Conservation (phyloP, 805 yeast genomes). For the Starmerella kuoi region DNA sequence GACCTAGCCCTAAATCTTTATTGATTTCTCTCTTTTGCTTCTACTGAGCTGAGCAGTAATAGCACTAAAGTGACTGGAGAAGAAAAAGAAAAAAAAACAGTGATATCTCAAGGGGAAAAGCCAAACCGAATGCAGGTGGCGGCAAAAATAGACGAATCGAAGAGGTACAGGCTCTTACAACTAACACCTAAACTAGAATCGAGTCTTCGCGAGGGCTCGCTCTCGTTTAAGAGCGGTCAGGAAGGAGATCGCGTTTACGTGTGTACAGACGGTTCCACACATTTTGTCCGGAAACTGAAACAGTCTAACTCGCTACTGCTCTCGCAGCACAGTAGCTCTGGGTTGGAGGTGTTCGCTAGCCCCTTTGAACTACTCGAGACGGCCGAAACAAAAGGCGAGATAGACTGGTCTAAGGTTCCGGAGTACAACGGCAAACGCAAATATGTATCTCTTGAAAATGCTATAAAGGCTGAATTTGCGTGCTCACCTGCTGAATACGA, state of each 20-base stretch:
- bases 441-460: not conserved
- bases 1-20: no score
- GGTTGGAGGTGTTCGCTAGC: conserved; percentile 21
- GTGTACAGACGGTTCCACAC: conserved; percentile 19
- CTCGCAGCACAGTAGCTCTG: conserved; percentile 24
- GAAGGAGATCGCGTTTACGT: conserved; percentile 9
- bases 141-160: conserved; percentile 2
- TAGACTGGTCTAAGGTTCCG: conserved; percentile 23
- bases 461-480: not conserved
- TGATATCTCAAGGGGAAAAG: no score
- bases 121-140: conserved; percentile 5
- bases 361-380: conserved; percentile 24
- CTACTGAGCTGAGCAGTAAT: no score
- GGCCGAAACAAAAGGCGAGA: conserved; percentile 8
- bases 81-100: no score
- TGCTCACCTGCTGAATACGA: conserved; percentile 43
- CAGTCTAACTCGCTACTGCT: conserved; percentile 78
- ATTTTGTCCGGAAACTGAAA: conserved; percentile 30
- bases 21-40: no score
- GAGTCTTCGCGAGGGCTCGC: conserved; percentile 17
- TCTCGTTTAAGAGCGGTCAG: conserved; percentile 10
- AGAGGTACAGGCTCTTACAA: conserved; percentile 22
- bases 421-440: conserved; percentile 10
- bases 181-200: conserved; percentile 24
- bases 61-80: no score